Evolutionary conservation across 1,284 basidiomycete genomes (phyloP), one percentile per base, ranked within the genome.

Genomic region (Volvariella volvacea): DNA sequence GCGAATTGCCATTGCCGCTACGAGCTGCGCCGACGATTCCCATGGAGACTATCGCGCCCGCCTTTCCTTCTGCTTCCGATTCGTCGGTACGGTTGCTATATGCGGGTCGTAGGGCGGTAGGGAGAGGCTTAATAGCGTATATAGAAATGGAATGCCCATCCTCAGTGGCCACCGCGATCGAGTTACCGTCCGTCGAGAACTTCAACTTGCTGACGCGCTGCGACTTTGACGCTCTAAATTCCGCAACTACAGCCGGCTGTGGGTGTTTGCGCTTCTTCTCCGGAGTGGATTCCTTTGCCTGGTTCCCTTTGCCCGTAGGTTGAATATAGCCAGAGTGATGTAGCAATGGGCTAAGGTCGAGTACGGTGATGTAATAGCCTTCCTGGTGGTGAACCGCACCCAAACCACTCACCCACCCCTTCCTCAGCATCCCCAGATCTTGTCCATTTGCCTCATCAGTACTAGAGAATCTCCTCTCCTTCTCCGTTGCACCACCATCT

Each of bases 361-460:
- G 45, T 0, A 85, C 66, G 2, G 69, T 73, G 42, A 85, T 65
- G 52, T 69, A 68, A 55, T 62, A 64, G 0, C 75, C 64, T 12
- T 48, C 51, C 47, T 61, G 56, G 52, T 47, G 47, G 1, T 45
- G 45, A 10, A 53, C 50, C 44, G 53, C 6, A 6, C 25, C 25
- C 12, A 28, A 28, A 52, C 32, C 48, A 22, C 22, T 34, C 10
- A 42, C 19, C 39, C 42, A 42, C 37, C 25, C 22, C 34, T 20
- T 38, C 42, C 48, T 22, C 38, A 25, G 21, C 43, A 36, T 2
- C 34, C 32, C 42, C 45, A 39, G 7, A 20, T 36, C 34, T 36
- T n/a, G 19, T 8, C 7, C 34, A 36, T 36, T 36, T n/a, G 30
- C 34, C 1, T 33, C 40, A 15, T 49, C 21, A 22, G 48, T 36